These are phyloP conservation scores for Pseudocercospora eumusae DNA, from an alignment of 2,329 filamentous ascomycete genomes.

Conservation along the genomic window DNA sequence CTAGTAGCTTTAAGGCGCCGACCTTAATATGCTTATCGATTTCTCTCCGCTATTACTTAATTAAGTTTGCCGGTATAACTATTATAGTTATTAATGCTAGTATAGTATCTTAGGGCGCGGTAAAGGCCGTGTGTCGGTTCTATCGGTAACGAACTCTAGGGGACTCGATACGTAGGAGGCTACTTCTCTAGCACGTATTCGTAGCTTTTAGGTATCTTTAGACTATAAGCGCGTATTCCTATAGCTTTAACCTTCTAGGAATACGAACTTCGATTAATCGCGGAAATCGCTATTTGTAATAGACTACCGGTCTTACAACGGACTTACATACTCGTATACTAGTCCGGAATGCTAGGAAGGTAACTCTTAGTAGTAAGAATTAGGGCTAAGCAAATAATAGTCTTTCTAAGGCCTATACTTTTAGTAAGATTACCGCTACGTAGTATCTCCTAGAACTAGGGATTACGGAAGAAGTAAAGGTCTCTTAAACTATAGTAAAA, in stretches of 20 bases:
- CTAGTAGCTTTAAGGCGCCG: too few species aligned
- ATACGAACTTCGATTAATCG: conserved; percentile 64
- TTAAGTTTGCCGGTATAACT: too few species aligned
- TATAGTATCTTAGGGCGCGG: too few species aligned
- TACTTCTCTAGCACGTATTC: too few species aligned
- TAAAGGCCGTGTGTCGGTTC: too few species aligned
- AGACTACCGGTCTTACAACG: conserved; percentile 61
- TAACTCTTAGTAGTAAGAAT: conserved; percentile 74
- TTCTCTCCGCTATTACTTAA: too few species aligned
- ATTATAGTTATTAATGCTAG: too few species aligned
- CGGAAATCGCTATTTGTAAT: conserved; percentile 72
- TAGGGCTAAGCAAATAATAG: conserved; percentile 73
- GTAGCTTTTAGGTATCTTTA: too few species aligned
- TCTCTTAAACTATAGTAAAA: conserved; percentile 73
- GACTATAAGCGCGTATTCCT: conserved; percentile 50
- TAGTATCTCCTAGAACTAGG: conserved; percentile 70
- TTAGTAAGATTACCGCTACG: conserved; percentile 78
- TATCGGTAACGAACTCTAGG: too few species aligned
- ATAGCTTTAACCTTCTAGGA: conserved; percentile 71
- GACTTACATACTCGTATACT: conserved; percentile 44
- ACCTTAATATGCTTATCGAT: too few species aligned
- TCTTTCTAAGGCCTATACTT: conserved; percentile 82
- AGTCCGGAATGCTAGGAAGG: conserved; percentile 64
- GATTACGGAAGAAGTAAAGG: conserved; percentile 63
- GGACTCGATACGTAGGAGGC: too few species aligned